Conservation (phyloP, 768 basidiomycete genomes). For the Lactarius quietus region DNA sequence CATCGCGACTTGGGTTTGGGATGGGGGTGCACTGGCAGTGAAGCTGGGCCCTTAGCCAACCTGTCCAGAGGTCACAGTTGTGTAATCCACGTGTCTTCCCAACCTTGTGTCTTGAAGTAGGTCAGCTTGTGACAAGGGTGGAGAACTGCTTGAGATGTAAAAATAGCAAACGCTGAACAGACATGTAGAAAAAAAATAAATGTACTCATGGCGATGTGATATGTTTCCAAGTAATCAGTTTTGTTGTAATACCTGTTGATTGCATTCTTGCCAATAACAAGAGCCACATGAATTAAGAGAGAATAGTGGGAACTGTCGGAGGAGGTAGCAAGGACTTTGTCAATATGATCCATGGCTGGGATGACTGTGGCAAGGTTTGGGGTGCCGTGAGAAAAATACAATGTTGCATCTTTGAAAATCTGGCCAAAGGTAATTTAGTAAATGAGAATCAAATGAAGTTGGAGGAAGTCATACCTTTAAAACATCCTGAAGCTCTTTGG, state of each 20-base stretch:
- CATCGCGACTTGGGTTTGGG: too few relatives aligned
- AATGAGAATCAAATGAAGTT: background rate
- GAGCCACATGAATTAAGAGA: slow-evolving; percentile 1
- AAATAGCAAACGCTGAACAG: too few relatives aligned
- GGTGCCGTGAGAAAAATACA: slow-evolving; percentile 33
- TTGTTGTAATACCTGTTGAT: slow-evolving; percentile 31
- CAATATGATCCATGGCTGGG: slow-evolving; percentile 38
- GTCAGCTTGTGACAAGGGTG: too few relatives aligned
- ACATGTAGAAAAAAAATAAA: too few relatives aligned
- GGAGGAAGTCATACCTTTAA: background rate
- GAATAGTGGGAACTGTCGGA: too few relatives aligned
- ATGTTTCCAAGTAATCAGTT: slow-evolving; percentile 29
- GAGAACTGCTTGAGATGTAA: background rate
- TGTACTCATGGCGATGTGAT: slow-evolving; percentile 33
- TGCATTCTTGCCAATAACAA: slow-evolving; percentile 25
- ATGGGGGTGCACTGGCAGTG: too few relatives aligned
- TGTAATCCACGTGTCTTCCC: too few relatives aligned
- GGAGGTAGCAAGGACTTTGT: slow-evolving; percentile 19
- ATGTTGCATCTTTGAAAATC: slow-evolving; percentile 37
- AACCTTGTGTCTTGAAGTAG: too few relatives aligned
- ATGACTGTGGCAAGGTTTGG: slow-evolving; percentile 35
- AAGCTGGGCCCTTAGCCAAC: too few relatives aligned
- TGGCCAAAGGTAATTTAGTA: slow-evolving; percentile 13
- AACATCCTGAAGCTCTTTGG: background rate
- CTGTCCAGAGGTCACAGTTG: too few relatives aligned